A percentile compares a stretch with the other conserved stretches of the same genome.
phyloP scores from a whole-genome alignment of 2,329 filamentous ascomycete species.

The Fonsecaea multimorphosa region DNA sequence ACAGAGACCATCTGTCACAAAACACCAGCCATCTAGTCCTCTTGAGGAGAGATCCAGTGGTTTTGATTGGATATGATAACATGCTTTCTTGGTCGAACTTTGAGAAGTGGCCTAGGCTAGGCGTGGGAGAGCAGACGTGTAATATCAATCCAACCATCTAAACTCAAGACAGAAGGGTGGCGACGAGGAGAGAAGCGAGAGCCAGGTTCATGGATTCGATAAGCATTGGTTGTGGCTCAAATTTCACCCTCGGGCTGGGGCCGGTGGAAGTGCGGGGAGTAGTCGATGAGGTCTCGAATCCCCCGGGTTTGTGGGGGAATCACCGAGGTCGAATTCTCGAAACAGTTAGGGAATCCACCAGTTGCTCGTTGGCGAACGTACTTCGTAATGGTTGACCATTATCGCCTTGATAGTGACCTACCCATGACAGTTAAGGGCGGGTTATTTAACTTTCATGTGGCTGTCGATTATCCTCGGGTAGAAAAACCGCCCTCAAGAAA shows the following conservation, averaged over 20 bases:
- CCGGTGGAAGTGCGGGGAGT: not conserved
- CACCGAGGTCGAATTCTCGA: conserved; percentile 23
- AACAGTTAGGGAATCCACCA: conserved; percentile 9
- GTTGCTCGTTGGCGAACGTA: not conserved
- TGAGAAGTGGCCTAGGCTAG: conserved; percentile 6
- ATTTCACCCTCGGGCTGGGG: conserved; percentile 13
- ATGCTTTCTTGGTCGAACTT: conserved; percentile 3
- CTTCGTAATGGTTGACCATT: not conserved
- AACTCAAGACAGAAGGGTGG: not conserved
- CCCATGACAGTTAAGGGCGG: not conserved
- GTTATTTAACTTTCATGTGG: not conserved
- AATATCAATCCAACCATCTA: not conserved
- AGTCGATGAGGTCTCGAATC: conserved; percentile 12
- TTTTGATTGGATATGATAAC: conserved; percentile 6
- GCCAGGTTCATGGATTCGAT: conserved; percentile 8
- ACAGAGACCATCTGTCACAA: not conserved
- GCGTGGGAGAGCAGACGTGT: not conserved
- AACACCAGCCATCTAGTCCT: conserved; percentile 1
- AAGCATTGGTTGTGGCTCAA: conserved; percentile 3
- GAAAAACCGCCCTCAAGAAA: not conserved
- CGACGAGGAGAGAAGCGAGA: not conserved
- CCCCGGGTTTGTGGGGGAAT: conserved; percentile 23
- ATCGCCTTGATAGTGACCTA: not conserved
- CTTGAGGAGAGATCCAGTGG: not conserved
- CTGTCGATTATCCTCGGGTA: not conserved